A percentile compares a stretch with the other conserved stretches of the same genome.
phyloP scores from a whole-genome alignment of 1,139 yeast species.

The Taphrina populina region DNA sequence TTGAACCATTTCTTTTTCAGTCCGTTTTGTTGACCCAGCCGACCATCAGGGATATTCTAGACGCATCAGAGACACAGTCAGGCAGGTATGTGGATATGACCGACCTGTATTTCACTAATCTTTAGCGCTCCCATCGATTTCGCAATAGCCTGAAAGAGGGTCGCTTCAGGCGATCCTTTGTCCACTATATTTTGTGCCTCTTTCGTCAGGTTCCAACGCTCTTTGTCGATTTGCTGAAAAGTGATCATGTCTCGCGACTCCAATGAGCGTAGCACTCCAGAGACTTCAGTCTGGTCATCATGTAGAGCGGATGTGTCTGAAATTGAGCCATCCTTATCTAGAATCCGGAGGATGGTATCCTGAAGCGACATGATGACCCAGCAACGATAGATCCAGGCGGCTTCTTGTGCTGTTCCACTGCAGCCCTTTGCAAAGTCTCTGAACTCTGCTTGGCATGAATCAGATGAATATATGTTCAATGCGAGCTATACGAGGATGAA shows the following conservation, averaged over 20 bases:
- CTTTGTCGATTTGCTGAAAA: conserved; percentile 72
- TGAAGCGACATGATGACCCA: conserved; percentile 24
- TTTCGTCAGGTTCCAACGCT: conserved; percentile 65
- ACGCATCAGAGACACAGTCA: neutral
- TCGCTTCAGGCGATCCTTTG: conserved; percentile 86
- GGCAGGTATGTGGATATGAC: neutral
- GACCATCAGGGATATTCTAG: conserved; percentile 64
- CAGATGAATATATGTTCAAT: no score
- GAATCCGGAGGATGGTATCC: conserved; percentile 22
- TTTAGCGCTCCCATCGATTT: conserved; percentile 75
- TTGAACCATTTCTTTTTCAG: conserved; percentile 87
- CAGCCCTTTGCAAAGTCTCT: no score
- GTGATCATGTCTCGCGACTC: conserved; percentile 79
- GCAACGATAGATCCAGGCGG: no score
- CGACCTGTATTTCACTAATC: conserved; percentile 67
- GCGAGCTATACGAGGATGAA: no score
- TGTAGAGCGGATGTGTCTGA: conserved; percentile 12
- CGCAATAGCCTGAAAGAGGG: conserved; percentile 73
- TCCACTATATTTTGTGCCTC: conserved; percentile 80
- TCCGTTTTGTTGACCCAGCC: conserved; percentile 96
- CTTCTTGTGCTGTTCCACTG: no score
- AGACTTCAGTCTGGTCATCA: conserved; percentile 19
- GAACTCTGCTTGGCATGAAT: no score
- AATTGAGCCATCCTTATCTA: conserved; percentile 25
- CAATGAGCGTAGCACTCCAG: conserved; percentile 78